Evolutionary conservation across 1,284 basidiomycete genomes (phyloP).

Genomic region (Entoloma clypeatum): DNA sequence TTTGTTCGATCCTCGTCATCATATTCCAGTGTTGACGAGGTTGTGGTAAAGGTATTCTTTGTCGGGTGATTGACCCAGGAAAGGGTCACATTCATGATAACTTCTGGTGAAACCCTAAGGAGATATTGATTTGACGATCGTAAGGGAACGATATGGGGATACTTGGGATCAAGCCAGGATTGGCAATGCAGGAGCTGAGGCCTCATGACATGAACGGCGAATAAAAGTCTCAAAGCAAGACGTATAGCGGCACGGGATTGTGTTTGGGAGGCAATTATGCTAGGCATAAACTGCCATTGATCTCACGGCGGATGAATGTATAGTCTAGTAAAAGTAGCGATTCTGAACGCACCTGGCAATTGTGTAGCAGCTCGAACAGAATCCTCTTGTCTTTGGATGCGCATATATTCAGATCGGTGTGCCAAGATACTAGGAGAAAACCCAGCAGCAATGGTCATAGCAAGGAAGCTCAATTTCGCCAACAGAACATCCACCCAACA

Average conservation of each 20-base stretch:
- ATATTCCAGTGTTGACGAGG: conserved; percentile 2
- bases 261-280: conserved; percentile 41
- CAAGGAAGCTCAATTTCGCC: conserved; percentile 45
- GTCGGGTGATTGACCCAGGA: conserved; percentile 7
- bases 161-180: conserved; percentile 19
- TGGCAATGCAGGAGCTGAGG: conserved; percentile 33
- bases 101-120: conserved; percentile 13
- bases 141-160: not conserved
- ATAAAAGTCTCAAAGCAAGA: conserved; percentile 49
- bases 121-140: not conserved
- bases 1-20: conserved; percentile 35
- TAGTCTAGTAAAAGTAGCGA: not conserved
- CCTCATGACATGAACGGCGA: conserved; percentile 51
- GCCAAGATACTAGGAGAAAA: conserved; percentile 17
- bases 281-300: conserved; percentile 44
- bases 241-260: conserved; percentile 59
- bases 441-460: conserved; percentile 34
- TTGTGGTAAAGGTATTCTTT: conserved; percentile 12
- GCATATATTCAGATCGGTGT: conserved; percentile 30
- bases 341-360: conserved; percentile 49
- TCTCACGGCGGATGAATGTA: conserved; percentile 33
- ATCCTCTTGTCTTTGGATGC: conserved; percentile 43
- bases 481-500: conserved; percentile 65
- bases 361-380: conserved; percentile 56
- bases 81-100: conserved; percentile 14